Conservation (phyloP, 257 asterid species). For the Nicotiana benthamiana region DNA sequence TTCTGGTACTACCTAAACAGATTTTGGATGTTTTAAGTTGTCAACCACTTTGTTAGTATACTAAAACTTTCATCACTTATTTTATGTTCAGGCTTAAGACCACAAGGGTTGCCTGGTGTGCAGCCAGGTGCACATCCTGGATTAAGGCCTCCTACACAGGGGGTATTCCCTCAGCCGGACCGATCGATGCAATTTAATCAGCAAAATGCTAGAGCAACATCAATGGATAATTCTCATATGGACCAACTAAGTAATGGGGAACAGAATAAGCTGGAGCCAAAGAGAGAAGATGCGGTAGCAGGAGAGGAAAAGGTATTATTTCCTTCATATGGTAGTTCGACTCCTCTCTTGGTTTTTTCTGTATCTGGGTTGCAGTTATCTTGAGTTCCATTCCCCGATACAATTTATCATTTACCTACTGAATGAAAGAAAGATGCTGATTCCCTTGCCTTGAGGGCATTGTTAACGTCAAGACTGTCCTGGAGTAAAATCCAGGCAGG, state of each 20-base stretch:
- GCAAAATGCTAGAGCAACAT: constrained; percentile 35
- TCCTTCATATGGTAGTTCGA: background rate
- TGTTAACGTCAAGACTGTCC: constrained; percentile 3
- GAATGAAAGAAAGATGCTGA: background rate
- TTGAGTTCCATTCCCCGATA: background rate
- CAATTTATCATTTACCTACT: background rate
- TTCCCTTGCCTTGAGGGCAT: background rate
- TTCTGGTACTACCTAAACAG: constrained; percentile 39
- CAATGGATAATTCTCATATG: constrained; percentile 37
- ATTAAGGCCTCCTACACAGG: constrained; percentile 62
- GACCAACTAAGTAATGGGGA: constrained; percentile 50
- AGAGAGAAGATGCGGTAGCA: constrained; percentile 44
- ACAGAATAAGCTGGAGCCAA: constrained; percentile 29
- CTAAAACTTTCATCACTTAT: constrained; percentile 1
- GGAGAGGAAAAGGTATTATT: constrained; percentile 46
- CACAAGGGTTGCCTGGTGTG: constrained; percentile 49
- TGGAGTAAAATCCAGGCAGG: background rate
- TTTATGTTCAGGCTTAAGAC: constrained; percentile 52
- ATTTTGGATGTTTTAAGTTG: constrained; percentile 10
- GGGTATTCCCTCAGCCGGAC: constrained; percentile 47
- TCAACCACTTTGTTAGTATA: background rate
- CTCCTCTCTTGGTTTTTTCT: background rate
- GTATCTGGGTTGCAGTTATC: background rate
- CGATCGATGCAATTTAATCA: constrained; percentile 56
- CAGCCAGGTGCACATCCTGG: constrained; percentile 50